phyloP scores from a whole-genome alignment of 2,329 filamentous ascomycete genomes.

The Pseudocercospora vitis region DNA sequence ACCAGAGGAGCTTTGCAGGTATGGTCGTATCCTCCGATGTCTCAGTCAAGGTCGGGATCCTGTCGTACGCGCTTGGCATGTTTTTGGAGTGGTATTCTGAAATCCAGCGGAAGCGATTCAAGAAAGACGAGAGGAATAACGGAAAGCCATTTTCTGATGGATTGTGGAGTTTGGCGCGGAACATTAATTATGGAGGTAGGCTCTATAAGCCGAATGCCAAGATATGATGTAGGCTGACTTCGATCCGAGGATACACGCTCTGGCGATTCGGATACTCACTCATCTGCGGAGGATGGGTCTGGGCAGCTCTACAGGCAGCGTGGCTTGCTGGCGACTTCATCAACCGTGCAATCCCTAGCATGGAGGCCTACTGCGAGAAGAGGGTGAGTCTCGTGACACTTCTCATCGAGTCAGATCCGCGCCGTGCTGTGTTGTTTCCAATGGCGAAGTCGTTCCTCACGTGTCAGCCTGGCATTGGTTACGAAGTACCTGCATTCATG shows the following conservation, averaged over 20 bases:
- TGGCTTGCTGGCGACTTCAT: slow-evolving; percentile 29
- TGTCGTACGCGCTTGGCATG: slow-evolving; percentile 25
- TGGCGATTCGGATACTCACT: slow-evolving; percentile 30
- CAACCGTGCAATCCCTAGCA: slow-evolving; percentile 28
- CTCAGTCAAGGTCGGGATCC: slow-evolving; percentile 21
- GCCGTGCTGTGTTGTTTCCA: not conserved
- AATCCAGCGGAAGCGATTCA: slow-evolving; percentile 32
- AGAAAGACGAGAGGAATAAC: slow-evolving; percentile 27
- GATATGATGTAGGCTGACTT: not conserved
- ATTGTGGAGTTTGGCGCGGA: slow-evolving; percentile 28
- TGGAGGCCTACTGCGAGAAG: slow-evolving; percentile 33
- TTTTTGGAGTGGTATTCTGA: slow-evolving; percentile 32
- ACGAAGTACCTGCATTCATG: slow-evolving; percentile 1
- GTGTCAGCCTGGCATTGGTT: slow-evolving; percentile 1
- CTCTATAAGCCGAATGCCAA: not conserved
- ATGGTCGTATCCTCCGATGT: slow-evolving; percentile 14
- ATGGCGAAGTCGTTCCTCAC: not conserved
- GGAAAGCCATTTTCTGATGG: slow-evolving; percentile 30
- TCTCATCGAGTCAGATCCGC: slow-evolving; percentile 7
- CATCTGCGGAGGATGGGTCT: slow-evolving; percentile 28
- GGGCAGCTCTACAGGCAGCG: slow-evolving; percentile 17
- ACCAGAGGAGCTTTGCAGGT: slow-evolving; percentile 11
- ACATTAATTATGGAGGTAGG: slow-evolving; percentile 31
- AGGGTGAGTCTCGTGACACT: slow-evolving; percentile 21
- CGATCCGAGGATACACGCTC: slow-evolving; percentile 25